phyloP scores from a whole-genome alignment of 139 green algal genomes.

The Zygnema circumcarinatum region DNA sequence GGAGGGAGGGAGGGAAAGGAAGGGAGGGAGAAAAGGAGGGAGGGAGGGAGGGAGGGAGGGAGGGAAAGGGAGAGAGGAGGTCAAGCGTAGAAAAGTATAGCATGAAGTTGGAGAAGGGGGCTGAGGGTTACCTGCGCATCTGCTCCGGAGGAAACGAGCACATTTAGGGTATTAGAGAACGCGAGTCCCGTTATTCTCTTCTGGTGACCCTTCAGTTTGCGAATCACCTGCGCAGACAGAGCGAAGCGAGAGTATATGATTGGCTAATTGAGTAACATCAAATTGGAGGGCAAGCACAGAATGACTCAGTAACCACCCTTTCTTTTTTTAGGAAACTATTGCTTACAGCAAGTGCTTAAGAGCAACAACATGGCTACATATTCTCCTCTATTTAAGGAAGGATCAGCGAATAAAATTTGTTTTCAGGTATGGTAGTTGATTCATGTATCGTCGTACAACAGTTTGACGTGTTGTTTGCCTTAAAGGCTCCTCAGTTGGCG shows the following conservation, averaged over 20 bases:
- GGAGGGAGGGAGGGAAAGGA: neutral
- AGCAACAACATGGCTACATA: no score
- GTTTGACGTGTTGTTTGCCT: no score
- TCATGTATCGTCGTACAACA: no score
- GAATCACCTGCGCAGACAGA: slow-evolving; percentile 50
- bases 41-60: neutral
- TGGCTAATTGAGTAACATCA: no score
- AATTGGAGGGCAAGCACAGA: neutral
- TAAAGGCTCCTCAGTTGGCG: no score
- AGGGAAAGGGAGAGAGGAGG: neutral
- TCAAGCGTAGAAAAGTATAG: neutral
- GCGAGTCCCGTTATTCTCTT: slow-evolving; percentile 60
- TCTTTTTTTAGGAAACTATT: no score
- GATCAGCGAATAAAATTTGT: no score
- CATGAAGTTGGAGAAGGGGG: neutral
- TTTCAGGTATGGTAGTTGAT: no score
- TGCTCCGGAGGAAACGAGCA: slow-evolving; percentile 55
- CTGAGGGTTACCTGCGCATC: slow-evolving; percentile 46
- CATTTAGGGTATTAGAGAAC: slow-evolving; percentile 55
- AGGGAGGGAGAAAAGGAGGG: neutral
- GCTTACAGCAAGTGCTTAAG: no score
- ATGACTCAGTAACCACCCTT: no score
- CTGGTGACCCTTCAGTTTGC: slow-evolving; percentile 51
- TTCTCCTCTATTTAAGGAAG: no score
- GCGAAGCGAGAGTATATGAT: neutral